Conservation (phyloP, 768 basidiomycete genomes). For the Tylopilus subfusipes region DNA sequence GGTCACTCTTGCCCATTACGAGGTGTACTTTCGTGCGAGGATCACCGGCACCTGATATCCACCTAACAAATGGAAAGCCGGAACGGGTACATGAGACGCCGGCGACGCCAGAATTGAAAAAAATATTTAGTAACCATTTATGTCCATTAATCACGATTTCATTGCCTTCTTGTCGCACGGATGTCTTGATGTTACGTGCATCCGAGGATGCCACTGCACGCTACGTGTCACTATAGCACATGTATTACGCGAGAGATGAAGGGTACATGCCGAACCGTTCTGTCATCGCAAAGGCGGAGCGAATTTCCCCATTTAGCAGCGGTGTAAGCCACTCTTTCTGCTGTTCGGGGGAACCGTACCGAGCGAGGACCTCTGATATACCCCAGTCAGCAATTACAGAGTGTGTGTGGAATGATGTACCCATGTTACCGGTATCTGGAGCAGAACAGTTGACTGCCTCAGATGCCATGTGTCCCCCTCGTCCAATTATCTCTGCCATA, state of each 20-base stretch:
- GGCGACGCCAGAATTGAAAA: background rate
- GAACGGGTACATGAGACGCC: slow-evolving; percentile 14
- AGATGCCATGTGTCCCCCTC: slow-evolving; percentile 76
- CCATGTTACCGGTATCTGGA: slow-evolving; percentile 98
- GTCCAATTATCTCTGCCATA: slow-evolving; percentile 94
- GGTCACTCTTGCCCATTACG: slow-evolving; percentile 93
- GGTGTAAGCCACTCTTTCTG: slow-evolving; percentile 88
- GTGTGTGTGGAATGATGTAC: slow-evolving; percentile 34
- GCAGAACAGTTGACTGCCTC: slow-evolving; percentile 92
- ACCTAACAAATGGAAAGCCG: slow-evolving; percentile 47
- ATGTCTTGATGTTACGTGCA: slow-evolving; percentile 91
- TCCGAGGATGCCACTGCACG: slow-evolving; percentile 80
- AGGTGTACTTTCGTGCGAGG: slow-evolving; percentile 86
- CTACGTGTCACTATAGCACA: slow-evolving; percentile 2
- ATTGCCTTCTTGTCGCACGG: slow-evolving; percentile 76
- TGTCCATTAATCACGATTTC: slow-evolving; percentile 93
- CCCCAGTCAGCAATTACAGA: background rate
- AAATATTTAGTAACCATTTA: slow-evolving; percentile 67
- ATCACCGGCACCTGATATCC: slow-evolving; percentile 97
- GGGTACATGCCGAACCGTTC: slow-evolving; percentile 69
- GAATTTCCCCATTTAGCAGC: slow-evolving; percentile 87
- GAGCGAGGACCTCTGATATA: slow-evolving; percentile 85
- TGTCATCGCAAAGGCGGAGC: slow-evolving; percentile 96
- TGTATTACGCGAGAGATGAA: slow-evolving; percentile 3
- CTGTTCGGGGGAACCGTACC: slow-evolving; percentile 88